Percentiles rank a stretch among this genome's conserved stretches.
Evolutionary conservation across 2,329 filamentous ascomycete genomes (phyloP).

Genomic region (Aspergillus neoniger): DNA sequence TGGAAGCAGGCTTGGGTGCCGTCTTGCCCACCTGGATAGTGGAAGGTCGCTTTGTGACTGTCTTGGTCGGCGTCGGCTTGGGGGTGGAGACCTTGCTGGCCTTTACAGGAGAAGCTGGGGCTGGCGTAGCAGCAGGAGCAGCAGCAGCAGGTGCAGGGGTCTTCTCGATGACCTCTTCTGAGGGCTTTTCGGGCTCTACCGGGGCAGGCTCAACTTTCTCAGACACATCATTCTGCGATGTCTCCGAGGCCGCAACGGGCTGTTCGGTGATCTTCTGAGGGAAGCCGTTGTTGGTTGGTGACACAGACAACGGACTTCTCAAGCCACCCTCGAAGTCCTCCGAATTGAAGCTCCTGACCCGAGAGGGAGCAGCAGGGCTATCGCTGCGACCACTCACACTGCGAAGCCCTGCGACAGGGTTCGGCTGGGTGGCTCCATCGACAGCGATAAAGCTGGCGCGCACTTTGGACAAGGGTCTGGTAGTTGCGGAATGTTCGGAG

Average conservation of each 20-base stretch:
- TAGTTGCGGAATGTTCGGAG: constrained; percentile 44
- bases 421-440: constrained; percentile 54
- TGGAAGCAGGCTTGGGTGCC: constrained; percentile 19
- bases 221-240: constrained; percentile 9
- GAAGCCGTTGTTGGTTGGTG: constrained; percentile 29
- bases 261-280: constrained; percentile 21
- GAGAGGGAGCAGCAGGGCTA: constrained; percentile 28
- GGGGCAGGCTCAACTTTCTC: constrained; percentile 4
- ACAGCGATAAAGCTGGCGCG: constrained; percentile 74
- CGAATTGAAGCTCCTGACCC: constrained; percentile 35
- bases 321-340: constrained; percentile 34
- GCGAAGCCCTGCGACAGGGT: constrained; percentile 44
- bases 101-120: constrained; percentile 1
- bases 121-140: constrained; percentile 8
- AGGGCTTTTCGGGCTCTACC: constrained; percentile 14
- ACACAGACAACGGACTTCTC: constrained; percentile 30
- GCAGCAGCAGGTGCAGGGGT: constrained; percentile 10
- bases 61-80: constrained; percentile 26
- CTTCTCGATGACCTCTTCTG: constrained; percentile 22
- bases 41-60: constrained; percentile 35
- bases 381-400: constrained; percentile 43
- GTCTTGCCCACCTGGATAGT: constrained; percentile 32
- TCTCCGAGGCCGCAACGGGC: constrained; percentile 12
- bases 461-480: constrained; percentile 70
- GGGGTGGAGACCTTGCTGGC: constrained; percentile 14